Evolutionary conservation across 768 basidiomycete species (phyloP).

Genomic region (Leccinum disarticulatum): DNA sequence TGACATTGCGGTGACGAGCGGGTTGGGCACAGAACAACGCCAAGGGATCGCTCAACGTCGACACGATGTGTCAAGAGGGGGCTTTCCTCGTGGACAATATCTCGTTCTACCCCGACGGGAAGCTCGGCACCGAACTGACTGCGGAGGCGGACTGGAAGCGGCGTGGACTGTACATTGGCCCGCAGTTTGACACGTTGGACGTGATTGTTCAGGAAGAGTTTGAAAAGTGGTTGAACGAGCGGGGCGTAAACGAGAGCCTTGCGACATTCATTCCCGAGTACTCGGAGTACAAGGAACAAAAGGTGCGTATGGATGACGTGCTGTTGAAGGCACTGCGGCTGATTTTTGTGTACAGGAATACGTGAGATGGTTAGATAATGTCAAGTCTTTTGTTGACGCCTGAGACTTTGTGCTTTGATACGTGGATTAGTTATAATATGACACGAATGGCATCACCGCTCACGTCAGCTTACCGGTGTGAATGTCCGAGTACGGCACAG

Average conservation of each 20-base stretch:
- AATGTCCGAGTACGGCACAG: constrained; percentile 3
- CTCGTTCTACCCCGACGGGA: constrained; percentile 75
- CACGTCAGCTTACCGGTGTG: constrained; percentile 1
- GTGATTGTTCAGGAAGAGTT: constrained; percentile 86
- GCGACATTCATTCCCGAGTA: constrained; percentile 90
- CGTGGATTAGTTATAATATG: background rate
- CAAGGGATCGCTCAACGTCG: constrained; percentile 73
- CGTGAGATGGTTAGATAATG: constrained; percentile 79
- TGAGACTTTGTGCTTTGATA: constrained; percentile 22
- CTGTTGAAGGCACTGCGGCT: constrained; percentile 6
- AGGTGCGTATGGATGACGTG: constrained; percentile 44
- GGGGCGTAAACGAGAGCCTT: constrained; percentile 80
- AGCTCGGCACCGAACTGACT: constrained; percentile 71
- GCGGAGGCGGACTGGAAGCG: constrained; percentile 95
- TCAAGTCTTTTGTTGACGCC: constrained; percentile 79
- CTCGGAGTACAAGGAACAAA: constrained; percentile 89
- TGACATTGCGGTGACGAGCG: background rate
- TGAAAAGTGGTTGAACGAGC: constrained; percentile 85
- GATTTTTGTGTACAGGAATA: constrained; percentile 66
- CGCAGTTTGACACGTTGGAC: constrained; percentile 92
- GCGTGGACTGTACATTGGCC: constrained; percentile 89
- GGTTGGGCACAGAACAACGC: constrained; percentile 39
- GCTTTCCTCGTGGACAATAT: constrained; percentile 87
- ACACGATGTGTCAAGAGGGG: constrained; percentile 77
- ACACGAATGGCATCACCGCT: constrained; percentile 27